Conservation (phyloP, 139 green algal genomes). For the Limnomonas spitsbergensis region DNA sequence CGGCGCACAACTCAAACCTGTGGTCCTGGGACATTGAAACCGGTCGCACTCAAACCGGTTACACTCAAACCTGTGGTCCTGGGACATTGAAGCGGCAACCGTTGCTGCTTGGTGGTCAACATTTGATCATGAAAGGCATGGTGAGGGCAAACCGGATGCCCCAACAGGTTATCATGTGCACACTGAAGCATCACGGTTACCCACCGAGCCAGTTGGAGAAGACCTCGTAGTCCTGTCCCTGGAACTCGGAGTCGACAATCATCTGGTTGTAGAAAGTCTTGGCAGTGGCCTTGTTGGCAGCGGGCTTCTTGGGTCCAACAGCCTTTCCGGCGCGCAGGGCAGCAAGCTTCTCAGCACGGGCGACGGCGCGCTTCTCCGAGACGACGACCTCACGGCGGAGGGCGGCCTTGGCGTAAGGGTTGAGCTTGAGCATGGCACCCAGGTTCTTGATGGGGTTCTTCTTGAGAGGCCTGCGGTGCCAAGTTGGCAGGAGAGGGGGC, state of each 20-base stretch:
- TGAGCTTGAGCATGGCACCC: constrained; percentile 92
- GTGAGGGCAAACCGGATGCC: no score
- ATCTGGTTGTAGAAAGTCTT: constrained; percentile 76
- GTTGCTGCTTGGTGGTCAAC: no score
- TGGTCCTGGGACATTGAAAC: no score
- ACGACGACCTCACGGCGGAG: constrained; percentile 36
- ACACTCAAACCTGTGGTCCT: no score
- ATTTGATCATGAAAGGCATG: no score
- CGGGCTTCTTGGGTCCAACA: constrained; percentile 50
- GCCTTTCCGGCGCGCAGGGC: constrained; percentile 41
- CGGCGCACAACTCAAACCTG: no score
- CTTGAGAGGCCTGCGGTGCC: constrained; percentile 77
- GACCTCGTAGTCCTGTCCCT: constrained; percentile 88
- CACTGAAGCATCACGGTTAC: no score
- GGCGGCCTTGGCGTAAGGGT: constrained; percentile 85
- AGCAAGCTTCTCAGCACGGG: constrained; percentile 58
- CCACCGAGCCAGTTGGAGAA: constrained; percentile 50
- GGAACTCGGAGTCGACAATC: constrained; percentile 80
- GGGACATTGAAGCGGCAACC: no score
- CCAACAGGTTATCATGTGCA: no score
- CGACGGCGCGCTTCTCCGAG: constrained; percentile 4
- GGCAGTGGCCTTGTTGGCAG: constrained; percentile 46
- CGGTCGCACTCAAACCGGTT: no score
- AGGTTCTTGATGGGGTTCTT: constrained; percentile 99
- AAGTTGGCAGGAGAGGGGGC: no score